These are phyloP conservation scores for Musa acuminata DNA, from an alignment of 176 grass and related monocot species.

Conservation along the genomic window DNA sequence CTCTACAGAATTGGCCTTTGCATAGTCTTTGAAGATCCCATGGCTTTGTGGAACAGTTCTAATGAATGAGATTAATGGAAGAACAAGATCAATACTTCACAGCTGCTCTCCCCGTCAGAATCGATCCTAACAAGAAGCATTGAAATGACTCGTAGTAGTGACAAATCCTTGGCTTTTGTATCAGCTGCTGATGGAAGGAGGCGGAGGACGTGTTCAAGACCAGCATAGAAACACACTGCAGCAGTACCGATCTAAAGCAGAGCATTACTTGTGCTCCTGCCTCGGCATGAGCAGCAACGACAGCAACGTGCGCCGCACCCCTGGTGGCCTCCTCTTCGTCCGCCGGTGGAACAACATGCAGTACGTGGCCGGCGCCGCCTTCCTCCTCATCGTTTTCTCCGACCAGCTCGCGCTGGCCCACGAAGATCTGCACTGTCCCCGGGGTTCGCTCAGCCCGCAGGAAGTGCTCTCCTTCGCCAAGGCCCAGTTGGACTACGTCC, in stretches of 20 bases:
- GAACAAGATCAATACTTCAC: no score
- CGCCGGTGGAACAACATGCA: slow-evolving; percentile 91
- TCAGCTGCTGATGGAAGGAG: slow-evolving; percentile 62
- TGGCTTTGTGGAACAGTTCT: no score
- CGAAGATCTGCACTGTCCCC: slow-evolving; percentile 32
- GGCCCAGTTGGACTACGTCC: slow-evolving; percentile 61
- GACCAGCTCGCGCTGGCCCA: slow-evolving; percentile 37
- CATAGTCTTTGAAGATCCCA: no score
- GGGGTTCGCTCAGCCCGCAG: neutral
- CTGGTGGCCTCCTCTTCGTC: slow-evolving; percentile 67
- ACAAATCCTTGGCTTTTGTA: neutral
- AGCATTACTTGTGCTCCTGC: slow-evolving; percentile 79
- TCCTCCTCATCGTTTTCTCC: slow-evolving; percentile 58
- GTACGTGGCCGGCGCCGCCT: slow-evolving; percentile 62
- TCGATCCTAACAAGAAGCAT: no score
- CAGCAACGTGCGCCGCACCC: slow-evolving; percentile 63
- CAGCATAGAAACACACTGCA: slow-evolving; percentile 37
- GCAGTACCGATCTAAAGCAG: slow-evolving; percentile 41
- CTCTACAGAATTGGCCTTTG: no score
- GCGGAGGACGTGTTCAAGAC: slow-evolving; percentile 11
- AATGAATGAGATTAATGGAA: no score
- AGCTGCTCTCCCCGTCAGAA: no score
- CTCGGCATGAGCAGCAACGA: slow-evolving; percentile 56
- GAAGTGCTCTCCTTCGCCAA: slow-evolving; percentile 51
- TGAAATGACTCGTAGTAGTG: neutral